Base-by-base conservation (phyloP, 2,329 filamentous ascomycete genomes). In the Onygena corvina region DNA sequence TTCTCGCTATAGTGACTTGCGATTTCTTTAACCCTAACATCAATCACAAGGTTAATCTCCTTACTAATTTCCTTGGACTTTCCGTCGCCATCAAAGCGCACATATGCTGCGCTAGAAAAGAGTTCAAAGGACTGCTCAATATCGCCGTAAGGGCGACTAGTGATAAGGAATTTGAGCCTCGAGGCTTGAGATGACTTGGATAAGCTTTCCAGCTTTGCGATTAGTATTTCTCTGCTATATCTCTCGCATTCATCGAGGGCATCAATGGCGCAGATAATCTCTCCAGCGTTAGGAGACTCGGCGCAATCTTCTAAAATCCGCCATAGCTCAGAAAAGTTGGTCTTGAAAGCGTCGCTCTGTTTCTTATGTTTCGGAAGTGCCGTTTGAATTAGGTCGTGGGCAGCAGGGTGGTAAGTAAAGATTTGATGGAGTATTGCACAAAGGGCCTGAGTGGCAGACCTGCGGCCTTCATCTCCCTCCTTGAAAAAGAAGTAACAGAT, bases 401-500 rank as follows among this genome's bases (percentile, higher is more conserved):
- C 56, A 35, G 58, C 52, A 14, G 18, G 12, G 5, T 48, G 46
- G 11, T 11, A 11, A 0, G 4, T 33, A 47, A 71, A 65, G 2
- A 72, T 51, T 21, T 71, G 68, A 18, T 62, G 64, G 3, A 72
- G 40, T 0, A 72, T 54, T 16, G 59, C 63, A 29, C 62, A 60
- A 0, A 71, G 30, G 6, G 67, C 67, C 23, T 14, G 20, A 27
- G 25, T 52, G 7, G 52, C 52, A 12, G 40, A 60, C n/a, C 50
- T 64, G 33, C 69, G 65, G 16, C 67, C 60, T 4, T 62, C 56
- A 21, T 61, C 63, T 46, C 60, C 60, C 11, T 71, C 68, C 30
- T 71, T 71, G 59, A 72, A 72, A 55, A 72, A 72, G 58, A 70
- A 73, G 48, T 71, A 71, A 36, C 64, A 69, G 3, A 57, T 57